Conservation (phyloP, 1,139 yeast species). For the Hemisphaericaspora subhashii region DNA sequence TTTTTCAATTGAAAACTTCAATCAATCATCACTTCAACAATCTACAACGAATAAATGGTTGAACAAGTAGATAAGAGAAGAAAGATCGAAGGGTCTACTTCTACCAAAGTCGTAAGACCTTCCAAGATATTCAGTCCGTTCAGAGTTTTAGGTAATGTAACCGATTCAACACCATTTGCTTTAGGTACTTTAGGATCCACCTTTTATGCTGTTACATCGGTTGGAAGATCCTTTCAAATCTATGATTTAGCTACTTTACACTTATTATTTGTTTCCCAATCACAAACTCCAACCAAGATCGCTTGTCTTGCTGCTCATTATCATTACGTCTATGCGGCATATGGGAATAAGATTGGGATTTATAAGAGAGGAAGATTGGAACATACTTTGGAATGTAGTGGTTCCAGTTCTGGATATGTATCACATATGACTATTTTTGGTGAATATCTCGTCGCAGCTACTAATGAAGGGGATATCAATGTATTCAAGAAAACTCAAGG, state of each 20-base stretch:
- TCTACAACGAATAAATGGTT: slow-evolving; percentile 21
- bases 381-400: slow-evolving; percentile 45
- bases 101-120: slow-evolving; percentile 12
- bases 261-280: slow-evolving; percentile 80
- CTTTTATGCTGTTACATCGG: slow-evolving; percentile 84
- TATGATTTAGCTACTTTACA: slow-evolving; percentile 90
- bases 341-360: slow-evolving; percentile 69
- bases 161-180: slow-evolving; percentile 82
- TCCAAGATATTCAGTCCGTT: slow-evolving; percentile 48
- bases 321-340: slow-evolving; percentile 82
- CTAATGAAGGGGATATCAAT: slow-evolving; percentile 54
- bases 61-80: slow-evolving; percentile 35
- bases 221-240: slow-evolving; percentile 87
- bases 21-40: slow-evolving; percentile 1
- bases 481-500: slow-evolving; percentile 61
- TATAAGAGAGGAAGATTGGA: slow-evolving; percentile 82
- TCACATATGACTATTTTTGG: slow-evolving; percentile 69
- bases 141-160: slow-evolving; percentile 61
- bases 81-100: slow-evolving; percentile 18
- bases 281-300: slow-evolving; percentile 70
- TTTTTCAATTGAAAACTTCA: background rate
- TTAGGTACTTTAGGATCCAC: slow-evolving; percentile 87
- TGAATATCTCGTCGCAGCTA: slow-evolving; percentile 63
- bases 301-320: slow-evolving; percentile 75
- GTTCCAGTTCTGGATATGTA: slow-evolving; percentile 31